Conservation (phyloP, 805 yeast genomes). For the Peterozyma toletana region DNA sequence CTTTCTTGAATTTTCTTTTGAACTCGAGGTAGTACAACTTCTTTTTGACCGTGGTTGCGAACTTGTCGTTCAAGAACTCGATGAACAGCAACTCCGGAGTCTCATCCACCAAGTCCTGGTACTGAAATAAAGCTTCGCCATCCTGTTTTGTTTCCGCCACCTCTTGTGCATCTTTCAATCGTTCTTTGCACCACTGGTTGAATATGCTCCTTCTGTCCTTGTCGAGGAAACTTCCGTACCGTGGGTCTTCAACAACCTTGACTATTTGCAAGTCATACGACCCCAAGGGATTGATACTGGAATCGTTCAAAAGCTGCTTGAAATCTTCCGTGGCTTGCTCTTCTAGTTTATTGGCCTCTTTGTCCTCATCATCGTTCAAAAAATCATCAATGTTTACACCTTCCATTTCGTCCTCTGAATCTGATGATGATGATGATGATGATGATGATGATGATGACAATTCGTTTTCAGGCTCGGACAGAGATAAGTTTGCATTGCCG, state of each 20-base stretch:
- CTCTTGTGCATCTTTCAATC: slow-evolving; percentile 8
- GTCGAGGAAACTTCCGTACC: slow-evolving; percentile 27
- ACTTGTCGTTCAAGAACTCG: slow-evolving; percentile 5
- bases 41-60: background rate
- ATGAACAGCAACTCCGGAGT: slow-evolving; percentile 3
- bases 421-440: background rate
- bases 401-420: slow-evolving; percentile 6
- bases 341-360: slow-evolving; percentile 8
- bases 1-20: slow-evolving; percentile 2
- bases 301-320: slow-evolving; percentile 23
- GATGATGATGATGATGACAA: no score
- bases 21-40: slow-evolving; percentile 7
- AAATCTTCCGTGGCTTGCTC: slow-evolving; percentile 16
- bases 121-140: background rate
- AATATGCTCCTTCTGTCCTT: slow-evolving; percentile 29
- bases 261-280: slow-evolving; percentile 40
- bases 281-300: slow-evolving; percentile 32
- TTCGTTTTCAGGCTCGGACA: background rate
- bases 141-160: background rate
- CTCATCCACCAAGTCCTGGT: background rate
- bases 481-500: background rate
- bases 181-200: slow-evolving; percentile 36
- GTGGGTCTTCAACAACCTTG: slow-evolving; percentile 32
- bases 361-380: slow-evolving; percentile 8
- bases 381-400: slow-evolving; percentile 8